phyloP scores from a whole-genome alignment of 345 rosid genomes.

The Salix brachista region DNA sequence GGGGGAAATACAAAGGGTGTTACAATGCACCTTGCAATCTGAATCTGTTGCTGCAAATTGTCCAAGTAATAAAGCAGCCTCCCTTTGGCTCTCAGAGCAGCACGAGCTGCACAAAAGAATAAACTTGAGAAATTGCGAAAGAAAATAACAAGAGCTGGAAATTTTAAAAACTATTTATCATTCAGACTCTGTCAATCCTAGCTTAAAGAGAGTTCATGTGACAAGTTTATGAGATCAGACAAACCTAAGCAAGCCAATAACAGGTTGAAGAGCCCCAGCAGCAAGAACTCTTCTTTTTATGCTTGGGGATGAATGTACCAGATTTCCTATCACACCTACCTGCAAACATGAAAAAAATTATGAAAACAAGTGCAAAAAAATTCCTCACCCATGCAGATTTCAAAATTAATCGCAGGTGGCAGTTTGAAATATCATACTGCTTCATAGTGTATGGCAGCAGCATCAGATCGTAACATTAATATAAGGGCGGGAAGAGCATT shows the following conservation, averaged over 20 bases:
- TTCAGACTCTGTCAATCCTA: background rate
- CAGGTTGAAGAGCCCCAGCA: slow-evolving; percentile 97
- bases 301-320: slow-evolving; percentile 93
- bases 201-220: background rate
- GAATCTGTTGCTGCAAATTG: slow-evolving; percentile 99
- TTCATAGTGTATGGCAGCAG: slow-evolving; percentile 97
- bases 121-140: slow-evolving; percentile 14
- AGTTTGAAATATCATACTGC: slow-evolving; percentile 53
- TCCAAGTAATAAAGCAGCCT: slow-evolving; percentile 96
- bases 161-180: background rate
- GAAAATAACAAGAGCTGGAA: background rate
- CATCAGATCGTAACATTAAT: slow-evolving; percentile 92
- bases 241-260: slow-evolving; percentile 84
- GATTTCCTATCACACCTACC: slow-evolving; percentile 95
- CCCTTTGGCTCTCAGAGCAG: slow-evolving; percentile 98
- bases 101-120: slow-evolving; percentile 57
- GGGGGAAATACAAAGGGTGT: background rate
- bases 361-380: slow-evolving; percentile 11
- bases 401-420: slow-evolving; percentile 1
- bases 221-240: slow-evolving; percentile 7
- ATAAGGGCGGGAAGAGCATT: slow-evolving; percentile 93
- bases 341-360: slow-evolving; percentile 19
- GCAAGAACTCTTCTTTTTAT: slow-evolving; percentile 92
- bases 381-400: slow-evolving; percentile 5
- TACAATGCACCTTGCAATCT: slow-evolving; percentile 77